phyloP scores from a whole-genome alignment of 306 rosid genomes.

The Dryas drummondii region DNA sequence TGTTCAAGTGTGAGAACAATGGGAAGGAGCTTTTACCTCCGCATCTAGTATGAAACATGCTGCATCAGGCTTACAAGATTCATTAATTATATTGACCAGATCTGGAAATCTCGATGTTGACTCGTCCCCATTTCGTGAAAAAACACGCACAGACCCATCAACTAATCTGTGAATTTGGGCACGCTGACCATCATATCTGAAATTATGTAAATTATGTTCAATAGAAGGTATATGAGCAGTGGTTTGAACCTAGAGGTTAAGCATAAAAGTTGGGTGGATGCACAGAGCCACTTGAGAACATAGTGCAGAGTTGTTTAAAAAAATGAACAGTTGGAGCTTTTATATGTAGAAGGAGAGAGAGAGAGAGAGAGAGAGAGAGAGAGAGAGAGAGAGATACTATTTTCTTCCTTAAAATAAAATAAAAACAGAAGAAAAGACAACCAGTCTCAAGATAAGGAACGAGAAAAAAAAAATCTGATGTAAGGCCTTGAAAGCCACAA shows the following conservation, averaged over 20 bases:
- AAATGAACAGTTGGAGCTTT: background rate
- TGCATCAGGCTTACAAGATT: slow-evolving; percentile 64
- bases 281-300: slow-evolving; percentile 13
- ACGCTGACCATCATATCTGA: slow-evolving; percentile 95
- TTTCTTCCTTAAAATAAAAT: background rate
- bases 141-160: slow-evolving; percentile 68
- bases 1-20: background rate
- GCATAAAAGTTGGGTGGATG: background rate
- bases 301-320: background rate
- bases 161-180: slow-evolving; percentile 85
- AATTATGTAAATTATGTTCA: slow-evolving; percentile 17
- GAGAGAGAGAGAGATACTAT: no score
- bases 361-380: background rate
- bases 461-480: background rate
- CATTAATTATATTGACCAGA: slow-evolving; percentile 57
- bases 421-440: background rate
- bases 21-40: slow-evolving; percentile 47
- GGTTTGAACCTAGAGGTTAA: background rate
- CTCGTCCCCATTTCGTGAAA: slow-evolving; percentile 90
- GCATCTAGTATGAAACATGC: slow-evolving; percentile 74
- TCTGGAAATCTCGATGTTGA: slow-evolving; percentile 84
- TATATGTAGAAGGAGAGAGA: background rate
- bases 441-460: background rate
- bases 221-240: slow-evolving; percentile 5
- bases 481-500: background rate